phyloP scores from a whole-genome alignment of 106 monocot species.

The Allium fistulosum region DNA sequence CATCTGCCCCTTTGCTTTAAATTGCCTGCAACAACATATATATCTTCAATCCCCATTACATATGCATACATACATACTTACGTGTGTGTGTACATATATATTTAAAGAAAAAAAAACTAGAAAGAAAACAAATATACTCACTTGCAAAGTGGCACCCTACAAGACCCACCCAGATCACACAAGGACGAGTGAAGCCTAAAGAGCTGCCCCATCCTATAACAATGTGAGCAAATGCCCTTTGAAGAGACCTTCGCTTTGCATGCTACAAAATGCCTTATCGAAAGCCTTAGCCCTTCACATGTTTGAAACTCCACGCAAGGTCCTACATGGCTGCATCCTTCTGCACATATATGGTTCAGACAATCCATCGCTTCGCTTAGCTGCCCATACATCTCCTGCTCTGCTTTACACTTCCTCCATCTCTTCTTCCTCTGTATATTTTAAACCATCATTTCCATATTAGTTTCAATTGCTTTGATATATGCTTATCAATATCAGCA shows the following conservation, averaged over 20 bases:
- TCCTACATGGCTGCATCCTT: slow-evolving; percentile 55
- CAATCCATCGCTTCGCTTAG: slow-evolving; percentile 76
- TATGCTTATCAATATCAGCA: too few species aligned
- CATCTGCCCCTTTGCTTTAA: slow-evolving; percentile 27
- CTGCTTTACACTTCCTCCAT: slow-evolving; percentile 26
- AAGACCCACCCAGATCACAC: slow-evolving; percentile 29
- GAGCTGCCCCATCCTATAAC: slow-evolving; percentile 69
- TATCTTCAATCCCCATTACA: too few species aligned
- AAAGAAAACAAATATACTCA: slow-evolving; percentile 6
- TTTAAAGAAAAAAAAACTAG: background rate
- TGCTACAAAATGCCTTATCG: slow-evolving; percentile 52
- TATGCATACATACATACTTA: too few species aligned
- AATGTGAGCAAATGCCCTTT: slow-evolving; percentile 24
- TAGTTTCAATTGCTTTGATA: too few species aligned
- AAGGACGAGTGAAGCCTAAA: slow-evolving; percentile 63
- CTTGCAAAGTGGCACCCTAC: slow-evolving; percentile 51
- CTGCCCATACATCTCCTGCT: slow-evolving; percentile 38
- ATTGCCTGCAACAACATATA: slow-evolving; percentile 27
- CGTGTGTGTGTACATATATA: background rate
- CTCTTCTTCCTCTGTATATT: slow-evolving; percentile 36
- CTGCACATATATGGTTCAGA: slow-evolving; percentile 55
- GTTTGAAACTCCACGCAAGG: slow-evolving; percentile 31
- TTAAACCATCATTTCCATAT: too few species aligned
- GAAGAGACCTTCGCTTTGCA: slow-evolving; percentile 28
- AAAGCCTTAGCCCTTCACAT: slow-evolving; percentile 53